These are phyloP conservation scores for Phytophthora chlamydospora DNA, from an alignment of 352 stramenopile species.

Conservation along the genomic window DNA sequence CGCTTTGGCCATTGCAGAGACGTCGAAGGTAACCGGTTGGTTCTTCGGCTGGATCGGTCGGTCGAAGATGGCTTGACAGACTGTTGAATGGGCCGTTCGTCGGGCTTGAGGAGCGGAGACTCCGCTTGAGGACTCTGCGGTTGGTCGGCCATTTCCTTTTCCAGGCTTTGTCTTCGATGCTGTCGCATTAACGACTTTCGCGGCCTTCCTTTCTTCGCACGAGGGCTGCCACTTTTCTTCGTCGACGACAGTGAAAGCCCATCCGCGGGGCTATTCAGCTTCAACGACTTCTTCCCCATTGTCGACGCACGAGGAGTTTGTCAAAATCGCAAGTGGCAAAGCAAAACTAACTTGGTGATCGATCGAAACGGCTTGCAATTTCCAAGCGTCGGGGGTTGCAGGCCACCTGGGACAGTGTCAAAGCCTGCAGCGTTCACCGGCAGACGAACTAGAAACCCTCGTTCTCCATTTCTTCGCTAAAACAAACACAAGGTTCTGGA, in stretches of 20 bases:
- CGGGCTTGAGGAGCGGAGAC: slow-evolving; percentile 41
- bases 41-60: slow-evolving; percentile 6
- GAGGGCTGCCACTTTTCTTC: slow-evolving; percentile 16
- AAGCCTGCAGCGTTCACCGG: slow-evolving; percentile 1
- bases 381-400: slow-evolving; percentile 29
- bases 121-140: slow-evolving; percentile 36
- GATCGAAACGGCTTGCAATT: slow-evolving; percentile 9
- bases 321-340: slow-evolving; percentile 19
- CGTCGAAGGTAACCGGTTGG: slow-evolving; percentile 1
- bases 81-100: slow-evolving; percentile 2
- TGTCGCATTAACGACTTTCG: slow-evolving; percentile 29
- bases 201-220: slow-evolving; percentile 6
- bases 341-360: slow-evolving; percentile 13
- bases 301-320: not conserved
- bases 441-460: no score
- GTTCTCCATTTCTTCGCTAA: not conserved
- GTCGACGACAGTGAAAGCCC: not conserved
- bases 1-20: slow-evolving; percentile 16
- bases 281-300: slow-evolving; percentile 29
- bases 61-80: not conserved
- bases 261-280: slow-evolving; percentile 14
- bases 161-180: slow-evolving; percentile 21
- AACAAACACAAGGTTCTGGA: slow-evolving; percentile 5
- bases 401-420: slow-evolving; percentile 12
- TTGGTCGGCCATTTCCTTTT: slow-evolving; percentile 13